These are phyloP conservation scores for Coniochaeta sp. DNA, from an alignment of 2,329 filamentous ascomycete genomes.

Conservation along the genomic window DNA sequence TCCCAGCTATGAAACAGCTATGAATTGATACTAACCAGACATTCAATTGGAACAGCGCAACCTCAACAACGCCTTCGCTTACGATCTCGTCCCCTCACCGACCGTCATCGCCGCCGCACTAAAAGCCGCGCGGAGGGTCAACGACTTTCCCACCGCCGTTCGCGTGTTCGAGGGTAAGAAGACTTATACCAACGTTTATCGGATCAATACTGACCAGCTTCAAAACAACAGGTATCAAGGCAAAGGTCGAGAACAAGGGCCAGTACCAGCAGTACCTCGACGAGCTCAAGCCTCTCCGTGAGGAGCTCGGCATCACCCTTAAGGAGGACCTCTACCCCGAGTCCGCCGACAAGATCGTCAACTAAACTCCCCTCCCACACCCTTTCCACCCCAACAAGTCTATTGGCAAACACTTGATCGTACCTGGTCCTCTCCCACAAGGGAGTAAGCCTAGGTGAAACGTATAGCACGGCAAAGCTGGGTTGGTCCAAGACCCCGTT, in stretches of 20 bases:
- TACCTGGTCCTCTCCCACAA: neutral
- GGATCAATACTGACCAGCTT: conserved; percentile 2
- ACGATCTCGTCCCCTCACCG: conserved; percentile 96
- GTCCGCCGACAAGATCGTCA: conserved; percentile 28
- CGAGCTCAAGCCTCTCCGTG: conserved; percentile 84
- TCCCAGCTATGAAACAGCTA: neutral
- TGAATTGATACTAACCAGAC: neutral
- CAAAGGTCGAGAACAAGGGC: conserved; percentile 97
- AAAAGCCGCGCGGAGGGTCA: conserved; percentile 89
- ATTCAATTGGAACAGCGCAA: conserved; percentile 54
- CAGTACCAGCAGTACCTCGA: conserved; percentile 96
- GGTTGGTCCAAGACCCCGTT: neutral
- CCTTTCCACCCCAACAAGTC: neutral
- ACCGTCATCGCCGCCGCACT: conserved; percentile 87
- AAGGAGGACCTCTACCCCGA: conserved; percentile 91
- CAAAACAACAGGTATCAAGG: conserved; percentile 70
- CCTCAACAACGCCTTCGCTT: conserved; percentile 99
- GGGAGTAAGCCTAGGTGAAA: neutral
- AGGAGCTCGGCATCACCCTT: conserved; percentile 85
- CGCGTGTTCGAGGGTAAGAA: conserved; percentile 92
- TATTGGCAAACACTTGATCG: neutral
- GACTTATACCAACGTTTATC: neutral
- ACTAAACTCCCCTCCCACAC: conserved; percentile 8
- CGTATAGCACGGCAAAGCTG: neutral
- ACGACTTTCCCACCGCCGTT: conserved; percentile 97